Percentiles rank a stretch among this genome's conserved stretches.
Evolutionary conservation across 2,329 filamentous ascomycete species (phyloP).

Genomic region (Lomentospora prolificans): DNA sequence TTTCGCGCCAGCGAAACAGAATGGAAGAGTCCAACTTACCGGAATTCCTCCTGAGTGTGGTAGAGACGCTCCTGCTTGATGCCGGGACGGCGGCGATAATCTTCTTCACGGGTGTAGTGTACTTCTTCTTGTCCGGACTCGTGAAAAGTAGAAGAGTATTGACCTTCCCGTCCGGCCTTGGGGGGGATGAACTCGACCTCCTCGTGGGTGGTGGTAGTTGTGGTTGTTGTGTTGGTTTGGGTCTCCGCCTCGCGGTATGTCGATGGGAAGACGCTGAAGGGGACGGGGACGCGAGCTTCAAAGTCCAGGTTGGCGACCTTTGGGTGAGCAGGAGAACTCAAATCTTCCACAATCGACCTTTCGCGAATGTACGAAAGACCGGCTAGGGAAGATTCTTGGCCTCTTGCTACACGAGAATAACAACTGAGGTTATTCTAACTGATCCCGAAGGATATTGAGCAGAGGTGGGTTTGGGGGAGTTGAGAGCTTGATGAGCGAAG

Average conservation of each 20-base stretch:
- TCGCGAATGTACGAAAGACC: conserved; percentile 53
- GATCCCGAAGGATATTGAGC: conserved; percentile 8
- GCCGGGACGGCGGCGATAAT: conserved; percentile 64
- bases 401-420: conserved; percentile 50
- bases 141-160: conserved; percentile 62
- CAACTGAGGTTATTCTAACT: conserved; percentile 8
- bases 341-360: conserved; percentile 37
- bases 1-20: neutral
- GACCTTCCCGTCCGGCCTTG: conserved; percentile 95
- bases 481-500: neutral
- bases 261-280: conserved; percentile 99
- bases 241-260: conserved; percentile 65
- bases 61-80: conserved; percentile 39
- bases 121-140: conserved; percentile 61
- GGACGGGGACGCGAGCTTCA: conserved; percentile 98
- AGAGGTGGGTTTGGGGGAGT: conserved; percentile 7
- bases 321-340: conserved; percentile 49
- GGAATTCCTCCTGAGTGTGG: conserved; percentile 39
- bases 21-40: conserved; percentile 29
- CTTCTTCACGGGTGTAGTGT: conserved; percentile 67
- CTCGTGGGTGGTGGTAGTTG: conserved; percentile 45
- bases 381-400: conserved; percentile 57
- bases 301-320: conserved; percentile 98
- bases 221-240: conserved; percentile 29
- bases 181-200: conserved; percentile 71